These are phyloP conservation scores for Trametes versicolor DNA, from an alignment of 1,284 basidiomycete species.

Conservation along the genomic window DNA sequence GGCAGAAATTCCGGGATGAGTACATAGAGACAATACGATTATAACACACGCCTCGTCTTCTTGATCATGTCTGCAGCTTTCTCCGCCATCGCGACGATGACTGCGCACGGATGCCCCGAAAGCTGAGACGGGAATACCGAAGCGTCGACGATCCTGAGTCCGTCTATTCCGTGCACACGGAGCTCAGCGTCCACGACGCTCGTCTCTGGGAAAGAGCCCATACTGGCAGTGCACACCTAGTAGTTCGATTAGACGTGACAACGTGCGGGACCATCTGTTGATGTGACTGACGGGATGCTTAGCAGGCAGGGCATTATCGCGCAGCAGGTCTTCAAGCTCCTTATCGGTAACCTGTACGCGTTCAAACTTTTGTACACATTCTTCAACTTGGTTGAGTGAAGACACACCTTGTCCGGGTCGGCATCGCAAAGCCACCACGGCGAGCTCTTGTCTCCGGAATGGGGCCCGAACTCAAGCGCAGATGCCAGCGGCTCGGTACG, in stretches of 20 bases:
- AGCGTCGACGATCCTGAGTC: slow-evolving; percentile 58
- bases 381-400: neutral
- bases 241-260: too few relatives aligned
- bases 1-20: too few relatives aligned
- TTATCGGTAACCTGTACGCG: slow-evolving; percentile 42
- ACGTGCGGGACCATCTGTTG: neutral
- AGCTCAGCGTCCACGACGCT: slow-evolving; percentile 56
- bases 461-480: slow-evolving; percentile 33
- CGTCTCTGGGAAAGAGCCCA: slow-evolving; percentile 14
- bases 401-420: slow-evolving; percentile 34
- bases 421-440: slow-evolving; percentile 33
- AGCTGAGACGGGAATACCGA: slow-evolving; percentile 52
- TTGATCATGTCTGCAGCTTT: slow-evolving; percentile 44
- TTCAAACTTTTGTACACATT: too few relatives aligned
- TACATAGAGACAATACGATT: too few relatives aligned
- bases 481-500: slow-evolving; percentile 39
- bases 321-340: slow-evolving; percentile 41
- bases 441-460: slow-evolving; percentile 33
- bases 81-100: slow-evolving; percentile 47
- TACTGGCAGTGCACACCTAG: slow-evolving; percentile 25
- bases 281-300: slow-evolving; percentile 44
- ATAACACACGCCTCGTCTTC: too few relatives aligned
- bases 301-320: slow-evolving; percentile 43
- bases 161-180: slow-evolving; percentile 54
- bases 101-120: slow-evolving; percentile 43